Conservation (phyloP, 306 rosid species). For the Crataegus laevigata region DNA sequence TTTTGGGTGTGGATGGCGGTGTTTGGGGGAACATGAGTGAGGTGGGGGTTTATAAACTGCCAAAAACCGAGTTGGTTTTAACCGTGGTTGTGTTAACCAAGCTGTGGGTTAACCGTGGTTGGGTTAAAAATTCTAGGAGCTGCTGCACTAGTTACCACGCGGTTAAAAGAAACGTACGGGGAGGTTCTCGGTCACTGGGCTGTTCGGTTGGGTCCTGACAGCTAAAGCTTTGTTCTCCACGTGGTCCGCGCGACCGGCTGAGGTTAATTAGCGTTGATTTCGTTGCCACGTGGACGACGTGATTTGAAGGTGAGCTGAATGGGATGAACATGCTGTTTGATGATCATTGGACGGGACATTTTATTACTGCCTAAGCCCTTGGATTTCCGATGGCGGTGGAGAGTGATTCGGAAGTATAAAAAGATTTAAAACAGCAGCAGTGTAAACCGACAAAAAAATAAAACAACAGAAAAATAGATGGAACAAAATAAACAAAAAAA, state of each 20-base stretch:
- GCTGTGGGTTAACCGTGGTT: slow-evolving; percentile 33
- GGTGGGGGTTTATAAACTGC: slow-evolving; percentile 45
- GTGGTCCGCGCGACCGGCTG: neutral
- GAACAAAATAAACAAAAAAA: neutral
- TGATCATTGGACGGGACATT: neutral
- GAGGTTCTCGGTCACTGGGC: slow-evolving; percentile 4
- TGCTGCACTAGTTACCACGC: slow-evolving; percentile 21
- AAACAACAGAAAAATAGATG: neutral
- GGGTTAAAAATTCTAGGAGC: slow-evolving; percentile 7
- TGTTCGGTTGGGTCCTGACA: neutral
- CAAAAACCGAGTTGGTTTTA: neutral
- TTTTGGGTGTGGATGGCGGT: neutral
- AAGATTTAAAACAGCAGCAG: neutral
- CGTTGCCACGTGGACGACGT: neutral
- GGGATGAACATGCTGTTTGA: neutral
- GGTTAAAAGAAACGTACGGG: slow-evolving; percentile 25
- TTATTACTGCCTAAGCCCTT: neutral
- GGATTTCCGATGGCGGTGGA: neutral
- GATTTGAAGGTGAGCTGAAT: neutral
- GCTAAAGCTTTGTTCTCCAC: slow-evolving; percentile 2
- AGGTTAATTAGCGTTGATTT: neutral
- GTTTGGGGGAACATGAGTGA: slow-evolving; percentile 32
- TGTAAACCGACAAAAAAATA: neutral
- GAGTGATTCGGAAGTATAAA: neutral
- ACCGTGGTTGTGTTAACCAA: slow-evolving; percentile 34